A percentile compares a stretch with the other conserved stretches of the same genome.
Conservation (phyloP, 306 rosid species). For the Sindora glabra region DNA sequence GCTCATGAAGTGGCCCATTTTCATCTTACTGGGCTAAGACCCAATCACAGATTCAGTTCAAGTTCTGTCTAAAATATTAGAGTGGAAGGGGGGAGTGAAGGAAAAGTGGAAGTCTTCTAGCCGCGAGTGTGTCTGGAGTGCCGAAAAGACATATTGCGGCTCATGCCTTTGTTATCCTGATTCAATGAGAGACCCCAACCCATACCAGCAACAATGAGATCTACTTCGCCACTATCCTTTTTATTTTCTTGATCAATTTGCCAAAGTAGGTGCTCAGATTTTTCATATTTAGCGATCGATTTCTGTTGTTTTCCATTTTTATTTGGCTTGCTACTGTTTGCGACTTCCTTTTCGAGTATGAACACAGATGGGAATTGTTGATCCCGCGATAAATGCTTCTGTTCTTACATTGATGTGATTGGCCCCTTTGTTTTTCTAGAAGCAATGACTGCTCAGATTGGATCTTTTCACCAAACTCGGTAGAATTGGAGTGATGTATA, state of each 20-base stretch:
- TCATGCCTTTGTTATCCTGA: neutral
- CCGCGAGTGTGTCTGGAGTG: constrained; percentile 1
- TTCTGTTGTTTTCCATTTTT: neutral
- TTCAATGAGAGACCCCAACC: neutral
- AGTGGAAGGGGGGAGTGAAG: neutral
- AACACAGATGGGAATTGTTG: constrained; percentile 3
- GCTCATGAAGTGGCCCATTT: no score
- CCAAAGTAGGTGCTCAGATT: constrained; percentile 10
- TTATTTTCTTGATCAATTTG: constrained; percentile 5
- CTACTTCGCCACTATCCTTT: constrained; percentile 12
- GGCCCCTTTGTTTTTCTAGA: neutral
- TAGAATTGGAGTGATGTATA: constrained; percentile 1
- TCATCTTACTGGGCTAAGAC: no score
- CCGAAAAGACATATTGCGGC: constrained; percentile 17
- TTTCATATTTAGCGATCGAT: neutral
- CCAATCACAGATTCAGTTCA: no score
- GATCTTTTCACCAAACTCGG: constrained; percentile 18
- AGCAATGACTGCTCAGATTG: constrained; percentile 1
- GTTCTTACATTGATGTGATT: neutral
- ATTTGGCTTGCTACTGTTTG: no score
- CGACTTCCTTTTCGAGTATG: neutral
- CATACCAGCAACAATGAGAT: constrained; percentile 27
- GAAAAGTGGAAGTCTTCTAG: neutral
- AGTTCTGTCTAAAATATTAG: no score
- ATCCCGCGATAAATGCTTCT: neutral